Conservation (phyloP, 345 rosid species). For the Cardiospermum halicacabum region DNA sequence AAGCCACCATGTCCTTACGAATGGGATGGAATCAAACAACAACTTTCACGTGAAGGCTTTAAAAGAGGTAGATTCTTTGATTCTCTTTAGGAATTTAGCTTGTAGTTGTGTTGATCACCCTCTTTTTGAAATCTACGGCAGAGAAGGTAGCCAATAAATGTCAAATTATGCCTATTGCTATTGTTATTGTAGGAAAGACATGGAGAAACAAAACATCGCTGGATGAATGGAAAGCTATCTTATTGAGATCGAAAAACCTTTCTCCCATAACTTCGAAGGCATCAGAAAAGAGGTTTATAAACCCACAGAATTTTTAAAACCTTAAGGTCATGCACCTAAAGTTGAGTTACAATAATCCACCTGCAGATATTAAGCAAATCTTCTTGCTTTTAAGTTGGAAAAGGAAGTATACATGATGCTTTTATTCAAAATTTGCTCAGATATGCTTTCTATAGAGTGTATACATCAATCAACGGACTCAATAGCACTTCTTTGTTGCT, state of each 20-base stretch:
- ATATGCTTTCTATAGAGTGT: too few species aligned
- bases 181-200: conserved; percentile 14
- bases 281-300: neutral
- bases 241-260: too few species aligned
- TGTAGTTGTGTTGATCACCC: conserved; percentile 3
- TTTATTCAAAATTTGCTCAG: conserved; percentile 9
- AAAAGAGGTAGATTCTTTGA: conserved; percentile 20
- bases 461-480: too few species aligned
- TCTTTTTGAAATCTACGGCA: conserved; percentile 9
- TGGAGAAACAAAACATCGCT: conserved; percentile 1
- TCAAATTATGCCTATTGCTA: conserved; percentile 25
- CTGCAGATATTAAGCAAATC: conserved; percentile 19
- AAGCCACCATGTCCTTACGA: neutral
- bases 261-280: too few species aligned
- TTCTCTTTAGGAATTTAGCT: conserved; percentile 17
- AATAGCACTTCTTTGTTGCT: too few species aligned
- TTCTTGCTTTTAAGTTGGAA: conserved; percentile 23
- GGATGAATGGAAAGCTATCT: conserved; percentile 20
- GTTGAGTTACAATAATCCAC: conserved; percentile 19
- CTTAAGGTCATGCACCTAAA: neutral
- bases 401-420: neutral
- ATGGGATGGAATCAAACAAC: too few species aligned
- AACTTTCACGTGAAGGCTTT: conserved; percentile 10
- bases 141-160: conserved; percentile 15
- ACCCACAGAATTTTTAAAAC: neutral